Evolutionary conservation across 2,329 filamentous ascomycete species (phyloP), one percentile per base, ranked within the genome.

Genomic region (Arthroderma uncinatum): DNA sequence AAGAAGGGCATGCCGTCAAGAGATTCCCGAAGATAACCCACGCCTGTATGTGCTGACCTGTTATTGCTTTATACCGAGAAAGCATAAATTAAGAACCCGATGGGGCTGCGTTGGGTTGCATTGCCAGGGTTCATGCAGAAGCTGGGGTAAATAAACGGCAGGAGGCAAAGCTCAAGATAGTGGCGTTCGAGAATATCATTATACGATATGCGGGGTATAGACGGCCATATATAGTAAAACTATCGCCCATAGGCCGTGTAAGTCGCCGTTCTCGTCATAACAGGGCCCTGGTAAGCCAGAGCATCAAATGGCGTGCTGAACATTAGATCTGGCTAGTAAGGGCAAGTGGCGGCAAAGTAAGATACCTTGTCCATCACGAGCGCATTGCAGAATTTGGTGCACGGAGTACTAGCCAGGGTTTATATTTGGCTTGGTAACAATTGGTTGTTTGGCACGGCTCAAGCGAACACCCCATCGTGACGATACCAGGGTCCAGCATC

Each of bases 1-100:
- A 30, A 34, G 25, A 50, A 16, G 39, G 12, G 12, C 14, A 19
- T 42, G 14, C 39, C 28, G 19, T 33, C 25, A 50, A 10, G n/a
- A 50, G 47, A 50, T 50, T 34, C 25, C 47, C 47, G 47, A 50
- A 50, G 47, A 50, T 50, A 50, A 21, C 47, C 47, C 47, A 50
- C 8, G n/a, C 47, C 47, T 33, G 28, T 16, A 16, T 33, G 7
- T 16, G 25, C 47, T 25, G 47, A 25, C 23, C 16, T 50, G 25
- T 30, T 33, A 25, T 34, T 50, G 19, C 47, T 25, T 21, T 19
- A 50, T 50, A 16, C 47, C 25, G 25, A 50, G 40, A 50, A 50
- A 50, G 47, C 19, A 50, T 50, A 50, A 47, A 50, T 28, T 16
- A 50, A 50, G 47, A 30, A n/a, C 47, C 25, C 28, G 47, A 50